Evolutionary conservation across 495 filamentous ascomycete species (phyloP), one percentile per base, ranked within the genome.

Genomic region (Hypoxylon lienhwacheense): DNA sequence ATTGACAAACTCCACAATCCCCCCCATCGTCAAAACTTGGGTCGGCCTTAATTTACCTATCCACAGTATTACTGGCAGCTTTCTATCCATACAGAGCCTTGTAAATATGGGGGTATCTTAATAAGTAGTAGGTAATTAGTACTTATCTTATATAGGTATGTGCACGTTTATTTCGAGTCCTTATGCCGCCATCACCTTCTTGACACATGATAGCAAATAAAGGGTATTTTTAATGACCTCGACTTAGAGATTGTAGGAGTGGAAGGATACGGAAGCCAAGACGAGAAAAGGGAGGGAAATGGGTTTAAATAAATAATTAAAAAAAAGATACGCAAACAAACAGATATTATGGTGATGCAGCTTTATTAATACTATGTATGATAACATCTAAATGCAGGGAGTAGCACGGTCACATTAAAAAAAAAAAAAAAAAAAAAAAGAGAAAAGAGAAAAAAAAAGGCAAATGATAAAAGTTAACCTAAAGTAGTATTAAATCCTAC

Each of bases 401-500:
- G 35, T 14, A 16, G 37, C 37, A 11, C 7, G 19, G 22, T 7
- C 1, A 19, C 32, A 28, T 4, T 22, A 39, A 44, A 58, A 15
- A 31, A 5, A 11, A 29, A 37, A 12, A 33, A 33, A 47, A 22
- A 15, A 32, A 41, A 31, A 15, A 22, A 20, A n/a, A n/a, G 20
- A 24, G 17, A 21, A 24, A 16, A 24, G 14, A 26, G n/a, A 34
- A 26, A n/a, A n/a, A 26, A n/a, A 14, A n/a, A 17, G 33, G 28
- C 15, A 33, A 28, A 28, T 28, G 10, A 8, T 31, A 10, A 2
- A n/a, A n/a, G n/a, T n/a, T n/a, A n/a, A n/a, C n/a, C n/a, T n/a
- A 40, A 21, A 55, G 57, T 61, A 47, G 41, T 34, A 61, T 47
- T 10, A 61, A 47, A 61, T 61, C 58, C 58, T 20, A 55, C 52